These are phyloP conservation scores for Aspergillus asperescens DNA, from an alignment of 495 filamentous ascomycete species.

Conservation along the genomic window DNA sequence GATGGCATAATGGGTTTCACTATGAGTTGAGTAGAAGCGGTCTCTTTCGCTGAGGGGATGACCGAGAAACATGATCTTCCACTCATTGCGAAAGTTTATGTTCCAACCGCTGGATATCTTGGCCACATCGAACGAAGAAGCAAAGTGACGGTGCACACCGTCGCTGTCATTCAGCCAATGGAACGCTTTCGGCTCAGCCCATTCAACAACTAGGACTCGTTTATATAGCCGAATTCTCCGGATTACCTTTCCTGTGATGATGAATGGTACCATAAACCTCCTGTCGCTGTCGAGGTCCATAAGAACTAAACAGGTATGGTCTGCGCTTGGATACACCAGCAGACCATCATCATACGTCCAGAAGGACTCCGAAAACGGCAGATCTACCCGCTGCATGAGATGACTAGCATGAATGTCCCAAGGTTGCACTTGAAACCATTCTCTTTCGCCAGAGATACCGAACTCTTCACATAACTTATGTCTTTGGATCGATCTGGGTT, in stretches of 20 bases:
- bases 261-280: conserved; percentile 50
- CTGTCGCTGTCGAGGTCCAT: conserved; percentile 49
- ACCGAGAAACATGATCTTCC: conserved; percentile 60
- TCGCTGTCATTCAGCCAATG: conserved; percentile 55
- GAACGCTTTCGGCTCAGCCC: conserved; percentile 56
- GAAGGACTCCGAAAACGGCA: conserved; percentile 50
- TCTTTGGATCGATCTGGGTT: conserved; percentile 46
- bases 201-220: conserved; percentile 57
- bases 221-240: conserved; percentile 54
- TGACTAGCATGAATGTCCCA: conserved; percentile 54
- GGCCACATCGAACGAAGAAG: conserved; percentile 54
- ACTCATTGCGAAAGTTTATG: conserved; percentile 57
- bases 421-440: conserved; percentile 47
- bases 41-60: conserved; percentile 55
- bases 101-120: conserved; percentile 33
- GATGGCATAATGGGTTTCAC: conserved; percentile 55
- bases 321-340: conserved; percentile 49
- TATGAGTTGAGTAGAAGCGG: conserved; percentile 63
- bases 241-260: conserved; percentile 48
- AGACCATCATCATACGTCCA: conserved; percentile 60
- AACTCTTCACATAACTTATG: conserved; percentile 35
- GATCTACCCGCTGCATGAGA: conserved; percentile 31
- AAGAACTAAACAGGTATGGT: conserved; percentile 42
- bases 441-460: conserved; percentile 29
- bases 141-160: conserved; percentile 58